phyloP scores from a whole-genome alignment of 2,329 filamentous ascomycete genomes.

The Stylonectria norvegica region DNA sequence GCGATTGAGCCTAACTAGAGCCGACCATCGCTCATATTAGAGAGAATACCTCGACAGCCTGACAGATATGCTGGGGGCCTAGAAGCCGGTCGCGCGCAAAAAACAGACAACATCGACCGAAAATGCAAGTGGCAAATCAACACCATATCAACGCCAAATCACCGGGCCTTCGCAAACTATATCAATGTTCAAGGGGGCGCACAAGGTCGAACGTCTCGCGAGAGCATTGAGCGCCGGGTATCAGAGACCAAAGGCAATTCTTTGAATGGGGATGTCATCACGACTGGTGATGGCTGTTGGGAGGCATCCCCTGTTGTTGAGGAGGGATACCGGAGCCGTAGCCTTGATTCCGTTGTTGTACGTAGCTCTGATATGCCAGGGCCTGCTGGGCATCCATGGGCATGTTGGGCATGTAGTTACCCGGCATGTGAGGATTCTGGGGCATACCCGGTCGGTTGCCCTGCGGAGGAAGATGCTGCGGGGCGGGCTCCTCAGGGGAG shows the following conservation, averaged over 20 bases:
- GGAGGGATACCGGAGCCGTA: conserved; percentile 77
- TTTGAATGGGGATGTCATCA: conserved; percentile 39
- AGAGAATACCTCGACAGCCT: conserved; percentile 7
- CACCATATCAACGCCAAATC: conserved; percentile 43
- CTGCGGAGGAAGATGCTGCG: conserved; percentile 68
- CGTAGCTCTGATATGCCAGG: conserved; percentile 78
- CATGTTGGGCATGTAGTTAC: conserved; percentile 60
- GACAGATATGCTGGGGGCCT: neutral
- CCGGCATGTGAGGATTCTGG: conserved; percentile 59
- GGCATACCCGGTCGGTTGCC: conserved; percentile 61
- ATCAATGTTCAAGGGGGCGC: conserved; percentile 26
- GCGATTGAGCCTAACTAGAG: conserved; percentile 2
- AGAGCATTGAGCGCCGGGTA: conserved; percentile 59
- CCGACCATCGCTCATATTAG: conserved; percentile 19
- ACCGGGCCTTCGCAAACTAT: conserved; percentile 41
- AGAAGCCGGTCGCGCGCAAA: conserved; percentile 9
- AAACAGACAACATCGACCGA: conserved; percentile 22
- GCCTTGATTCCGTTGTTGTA: conserved; percentile 66
- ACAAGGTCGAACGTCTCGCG: conserved; percentile 35
- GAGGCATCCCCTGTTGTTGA: conserved; percentile 72
- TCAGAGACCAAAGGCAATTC: conserved; percentile 40
- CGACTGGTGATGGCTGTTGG: conserved; percentile 78
- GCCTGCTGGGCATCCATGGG: conserved; percentile 74
- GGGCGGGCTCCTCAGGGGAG: conserved; percentile 83
- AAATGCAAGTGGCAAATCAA: conserved; percentile 34